Evolutionary conservation across 1,284 basidiomycete species (phyloP).

Genomic region (Macrocystidia cucumis): DNA sequence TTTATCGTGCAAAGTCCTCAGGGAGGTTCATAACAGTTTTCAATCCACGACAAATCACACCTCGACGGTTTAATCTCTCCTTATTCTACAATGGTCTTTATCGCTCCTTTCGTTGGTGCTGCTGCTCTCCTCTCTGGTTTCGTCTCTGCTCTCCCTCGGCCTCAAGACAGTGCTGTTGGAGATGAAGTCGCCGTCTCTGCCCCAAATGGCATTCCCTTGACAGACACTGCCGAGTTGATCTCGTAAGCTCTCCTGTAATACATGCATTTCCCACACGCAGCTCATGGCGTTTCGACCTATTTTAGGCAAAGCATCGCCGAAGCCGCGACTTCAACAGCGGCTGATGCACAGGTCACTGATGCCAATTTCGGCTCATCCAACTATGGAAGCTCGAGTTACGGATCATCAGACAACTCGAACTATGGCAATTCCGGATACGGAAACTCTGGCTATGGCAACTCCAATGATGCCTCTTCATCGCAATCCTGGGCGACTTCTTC

Average conservation of each 20-base stretch:
- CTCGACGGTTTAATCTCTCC: conserved; percentile 36
- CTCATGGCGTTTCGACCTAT: too few species aligned
- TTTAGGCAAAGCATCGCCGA: too few species aligned
- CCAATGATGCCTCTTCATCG: conserved; percentile 6
- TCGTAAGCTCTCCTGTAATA: too few species aligned
- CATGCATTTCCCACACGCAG: too few species aligned
- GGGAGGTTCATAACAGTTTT: conserved; percentile 44
- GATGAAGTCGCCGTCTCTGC: conserved; percentile 39
- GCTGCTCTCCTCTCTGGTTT: conserved; percentile 44
- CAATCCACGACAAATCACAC: conserved; percentile 38
- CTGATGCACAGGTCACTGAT: too few species aligned
- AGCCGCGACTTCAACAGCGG: too few species aligned
- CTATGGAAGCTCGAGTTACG: conserved; percentile 8
- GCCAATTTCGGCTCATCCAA: too few species aligned
- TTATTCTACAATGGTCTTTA: conserved; percentile 44
- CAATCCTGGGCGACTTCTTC: conserved; percentile 17
- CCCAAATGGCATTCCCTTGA: conserved; percentile 31
- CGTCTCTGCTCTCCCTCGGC: conserved; percentile 40
- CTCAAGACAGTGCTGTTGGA: conserved; percentile 30
- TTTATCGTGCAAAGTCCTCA: conserved; percentile 14
- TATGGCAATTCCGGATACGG: conserved; percentile 14
- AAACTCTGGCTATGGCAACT: conserved; percentile 8
- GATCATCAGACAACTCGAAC: conserved; percentile 4
- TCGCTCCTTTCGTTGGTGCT: conserved; percentile 43
- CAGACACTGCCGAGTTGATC: conserved; percentile 19